Conservation (phyloP, 106 monocot genomes). For the Dendrobium chrysotoxum region DNA sequence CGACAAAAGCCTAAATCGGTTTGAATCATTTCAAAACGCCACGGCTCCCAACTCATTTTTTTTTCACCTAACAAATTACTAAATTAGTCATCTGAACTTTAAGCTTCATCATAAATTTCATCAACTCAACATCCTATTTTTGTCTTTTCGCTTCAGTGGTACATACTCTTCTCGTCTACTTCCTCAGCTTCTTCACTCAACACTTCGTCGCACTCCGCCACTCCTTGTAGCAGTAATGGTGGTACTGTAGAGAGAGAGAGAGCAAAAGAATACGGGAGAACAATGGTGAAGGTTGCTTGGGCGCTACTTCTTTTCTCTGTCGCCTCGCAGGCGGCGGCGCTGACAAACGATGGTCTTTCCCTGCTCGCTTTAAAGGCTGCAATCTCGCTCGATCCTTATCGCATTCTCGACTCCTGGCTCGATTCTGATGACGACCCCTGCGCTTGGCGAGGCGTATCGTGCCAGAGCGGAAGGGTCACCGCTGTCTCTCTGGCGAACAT, state of each 20-base stretch:
- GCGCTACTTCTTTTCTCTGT: not conserved
- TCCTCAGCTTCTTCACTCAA: not conserved
- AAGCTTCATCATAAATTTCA: not conserved
- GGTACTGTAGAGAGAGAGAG: no score
- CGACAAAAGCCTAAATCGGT: not conserved
- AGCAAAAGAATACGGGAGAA: not conserved
- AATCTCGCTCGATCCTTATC: constrained; percentile 53
- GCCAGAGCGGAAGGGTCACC: constrained; percentile 33
- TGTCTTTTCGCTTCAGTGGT: not conserved
- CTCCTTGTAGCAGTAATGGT: not conserved
- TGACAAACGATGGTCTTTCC: constrained; percentile 67
- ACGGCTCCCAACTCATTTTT: not conserved
- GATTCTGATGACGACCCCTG: constrained; percentile 51
- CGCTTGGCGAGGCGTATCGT: constrained; percentile 54
- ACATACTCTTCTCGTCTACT: not conserved
- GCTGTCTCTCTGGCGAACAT: constrained; percentile 37
- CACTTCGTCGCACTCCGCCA: not conserved
- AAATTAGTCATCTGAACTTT: not conserved
- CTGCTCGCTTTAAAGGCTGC: constrained; percentile 78
- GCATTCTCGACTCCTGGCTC: constrained; percentile 42
- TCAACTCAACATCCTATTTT: not conserved
- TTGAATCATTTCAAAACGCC: not conserved
- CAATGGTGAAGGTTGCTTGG: not conserved
- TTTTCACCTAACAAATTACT: not conserved
- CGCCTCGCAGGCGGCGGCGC: constrained; percentile 6